A percentile compares a stretch with the other conserved stretches of the same genome.
Evolutionary conservation across 768 basidiomycete genomes (phyloP).

Genomic region (Boletellus ananas): DNA sequence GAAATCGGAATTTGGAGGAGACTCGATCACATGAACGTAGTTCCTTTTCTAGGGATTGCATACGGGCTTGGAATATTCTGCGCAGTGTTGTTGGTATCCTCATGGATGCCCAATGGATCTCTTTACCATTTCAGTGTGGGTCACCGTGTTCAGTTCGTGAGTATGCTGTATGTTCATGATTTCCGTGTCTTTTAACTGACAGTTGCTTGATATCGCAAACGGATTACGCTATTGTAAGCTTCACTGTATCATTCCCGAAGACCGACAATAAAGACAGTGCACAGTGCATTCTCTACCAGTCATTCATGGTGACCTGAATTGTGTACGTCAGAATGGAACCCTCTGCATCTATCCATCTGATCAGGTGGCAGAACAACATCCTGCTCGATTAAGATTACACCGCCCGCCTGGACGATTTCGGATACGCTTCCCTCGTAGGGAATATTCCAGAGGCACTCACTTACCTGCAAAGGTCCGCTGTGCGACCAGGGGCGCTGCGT

Average conservation of each 20-base stretch:
- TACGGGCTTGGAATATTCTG: constrained; percentile 22
- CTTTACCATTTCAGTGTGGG: constrained; percentile 12
- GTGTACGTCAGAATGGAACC: no score
- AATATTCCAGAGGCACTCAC: neutral
- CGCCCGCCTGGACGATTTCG: neutral
- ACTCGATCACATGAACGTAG: constrained; percentile 22
- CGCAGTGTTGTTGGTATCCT: constrained; percentile 26
- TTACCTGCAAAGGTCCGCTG: neutral
- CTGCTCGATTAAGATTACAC: neutral
- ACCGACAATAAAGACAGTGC: no score
- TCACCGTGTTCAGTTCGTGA: constrained; percentile 4
- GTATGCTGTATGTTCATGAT: no score
- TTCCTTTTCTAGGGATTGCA: constrained; percentile 26
- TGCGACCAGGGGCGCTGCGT: neutral
- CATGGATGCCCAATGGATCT: constrained; percentile 29
- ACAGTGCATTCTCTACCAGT: neutral
- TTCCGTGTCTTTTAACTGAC: constrained; percentile 8
- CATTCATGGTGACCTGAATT: no score
- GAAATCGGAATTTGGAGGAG: constrained; percentile 30
- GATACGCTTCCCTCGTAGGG: neutral
- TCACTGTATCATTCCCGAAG: no score
- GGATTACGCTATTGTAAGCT: neutral
- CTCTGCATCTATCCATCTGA: neutral
- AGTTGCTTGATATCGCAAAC: constrained; percentile 11
- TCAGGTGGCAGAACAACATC: neutral